Base-by-base conservation (phyloP, 2,329 filamentous ascomycete genomes). In the Stenocarpella maydis region DNA sequence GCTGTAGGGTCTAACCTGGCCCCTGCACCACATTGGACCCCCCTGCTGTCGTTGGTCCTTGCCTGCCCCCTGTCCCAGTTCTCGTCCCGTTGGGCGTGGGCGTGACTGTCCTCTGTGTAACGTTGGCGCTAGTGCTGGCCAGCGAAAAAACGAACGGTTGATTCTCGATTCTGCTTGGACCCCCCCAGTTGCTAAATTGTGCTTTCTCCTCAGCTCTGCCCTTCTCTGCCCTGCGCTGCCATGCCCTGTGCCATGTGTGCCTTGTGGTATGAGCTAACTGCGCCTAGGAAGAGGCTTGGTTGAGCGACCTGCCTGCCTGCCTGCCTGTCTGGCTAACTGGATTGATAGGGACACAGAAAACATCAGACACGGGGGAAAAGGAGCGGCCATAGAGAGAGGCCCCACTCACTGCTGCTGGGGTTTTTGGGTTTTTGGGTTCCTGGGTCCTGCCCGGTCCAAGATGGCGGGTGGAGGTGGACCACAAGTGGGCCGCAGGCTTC, bases 401-500 rank as follows among this genome's bases (percentile, higher is more conserved):
- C 49, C 31, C 21, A 26, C n/a, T 8, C 17, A 39, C 6, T 61
- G 6, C n/a, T 47, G 39, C 17, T 47, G 41, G 17, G 28, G 8
- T 34, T 34, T n/a, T 14, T 50, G 28, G 8, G n/a, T 34, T n/a
- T 14, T 50, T 19, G 50, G 41, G 34, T 12, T 47, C 7, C 31
- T 49, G 41, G 65, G 53, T 41, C n/a, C 54, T 54, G 65, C 49
- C 63, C 37, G n/a, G 63, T 67, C 65, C 65, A 58, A 58, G n/a
- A 58, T 67, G 65, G 65, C 65, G 65, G 65, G 54, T 58, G 65
- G 45, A 47, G 41, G 52, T 52, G 41, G 54, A 43, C 26, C 45
- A 43, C 58, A 65, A 52, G 69, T 52, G 41, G 54, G 26, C 21
- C 45, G 58, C 41, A 70, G 69, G 69, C 69, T 64, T 65, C 69